Percentiles rank a stretch among this genome's conserved stretches.
Conservation (phyloP, 768 basidiomycete species). For the Lepiota brunneoincarnata region DNA sequence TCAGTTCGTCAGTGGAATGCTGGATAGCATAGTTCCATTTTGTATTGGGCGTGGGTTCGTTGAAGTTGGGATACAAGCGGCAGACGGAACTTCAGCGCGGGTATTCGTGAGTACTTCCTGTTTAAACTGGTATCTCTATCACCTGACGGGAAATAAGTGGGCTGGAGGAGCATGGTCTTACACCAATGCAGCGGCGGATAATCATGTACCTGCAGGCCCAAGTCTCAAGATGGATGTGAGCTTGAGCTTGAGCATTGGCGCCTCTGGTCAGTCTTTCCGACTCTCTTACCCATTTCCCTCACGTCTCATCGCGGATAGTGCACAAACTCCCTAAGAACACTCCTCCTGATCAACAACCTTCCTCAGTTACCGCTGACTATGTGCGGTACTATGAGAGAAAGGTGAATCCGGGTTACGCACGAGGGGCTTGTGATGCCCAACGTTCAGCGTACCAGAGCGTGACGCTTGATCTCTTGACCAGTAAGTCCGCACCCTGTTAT, state of each 20-base stretch:
- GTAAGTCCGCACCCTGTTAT: neutral
- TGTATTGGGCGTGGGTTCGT: slow-evolving; percentile 22
- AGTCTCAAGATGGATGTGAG: neutral
- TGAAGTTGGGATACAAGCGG: slow-evolving; percentile 13
- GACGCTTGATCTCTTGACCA: slow-evolving; percentile 2
- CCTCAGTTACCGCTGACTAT: slow-evolving; percentile 1
- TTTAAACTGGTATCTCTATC: neutral
- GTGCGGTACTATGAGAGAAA: slow-evolving; percentile 2
- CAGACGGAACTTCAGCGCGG: neutral
- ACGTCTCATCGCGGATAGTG: neutral
- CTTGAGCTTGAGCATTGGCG: slow-evolving; percentile 3
- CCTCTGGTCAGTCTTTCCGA: neutral
- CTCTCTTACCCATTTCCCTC: too few relatives aligned
- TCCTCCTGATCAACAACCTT: neutral
- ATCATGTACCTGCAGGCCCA: neutral
- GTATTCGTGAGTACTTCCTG: neutral
- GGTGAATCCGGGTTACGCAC: neutral
- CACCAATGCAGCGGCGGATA: neutral
- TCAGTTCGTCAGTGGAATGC: slow-evolving; percentile 4
- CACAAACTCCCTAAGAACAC: neutral
- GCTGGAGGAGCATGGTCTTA: slow-evolving; percentile 5
- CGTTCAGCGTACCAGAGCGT: neutral
- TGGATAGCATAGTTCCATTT: slow-evolving; percentile 12
- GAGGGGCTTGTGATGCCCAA: neutral
- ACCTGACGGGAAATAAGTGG: slow-evolving; percentile 3